Base-by-base conservation (phyloP, 768 basidiomycete species). In the Mycena haematopus region DNA sequence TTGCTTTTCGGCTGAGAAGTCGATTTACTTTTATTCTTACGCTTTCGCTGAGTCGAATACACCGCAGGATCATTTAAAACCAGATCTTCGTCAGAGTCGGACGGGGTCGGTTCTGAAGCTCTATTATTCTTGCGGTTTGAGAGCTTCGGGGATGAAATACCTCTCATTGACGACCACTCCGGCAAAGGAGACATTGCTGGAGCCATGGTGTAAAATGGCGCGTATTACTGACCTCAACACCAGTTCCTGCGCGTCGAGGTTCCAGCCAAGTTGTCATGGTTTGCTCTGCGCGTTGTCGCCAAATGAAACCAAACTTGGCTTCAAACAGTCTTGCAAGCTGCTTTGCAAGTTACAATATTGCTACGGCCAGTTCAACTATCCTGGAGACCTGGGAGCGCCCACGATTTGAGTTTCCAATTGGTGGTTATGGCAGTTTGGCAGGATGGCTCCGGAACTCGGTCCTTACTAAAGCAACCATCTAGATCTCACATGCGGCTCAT, bases 181-280 rank as follows among this genome's bases (percentile, higher is more conserved):
- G 62, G 56, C 22, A 33, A 52, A 40, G 56, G 60, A 11, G 60
- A 61, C 27, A 15, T 13, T 6, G 21, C 1, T 13, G 2, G 53
- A 10, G 53, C 21, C 60, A 61, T 61, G n/a, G 14, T 46, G 49
- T 53, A 21, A 52, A 63, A 61, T 19, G 56, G 45, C 62, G 56
- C 62, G 56, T 29, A 17, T 27, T 46, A n/a, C 22, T 1, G 42
- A 11, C 21, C 1, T 13, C 19, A 10, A n/a, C 33, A 31, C 58
- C 57, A 33, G 38, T 19, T 6, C 10, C n/a, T n/a, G 49, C 49
- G 50, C 33, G 31, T 35, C n/a, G 10, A 53, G 38, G 52, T 13
- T 25, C 17, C 24, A 50, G 33, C n/a, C 31, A 38, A 17, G 25
- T 40, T 53, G 52, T 6, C 17, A 0, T 3, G 15, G 52, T 40